Base-by-base conservation (phyloP, 2,329 filamentous ascomycete genomes). In the Paracamarosporium sp. region DNA sequence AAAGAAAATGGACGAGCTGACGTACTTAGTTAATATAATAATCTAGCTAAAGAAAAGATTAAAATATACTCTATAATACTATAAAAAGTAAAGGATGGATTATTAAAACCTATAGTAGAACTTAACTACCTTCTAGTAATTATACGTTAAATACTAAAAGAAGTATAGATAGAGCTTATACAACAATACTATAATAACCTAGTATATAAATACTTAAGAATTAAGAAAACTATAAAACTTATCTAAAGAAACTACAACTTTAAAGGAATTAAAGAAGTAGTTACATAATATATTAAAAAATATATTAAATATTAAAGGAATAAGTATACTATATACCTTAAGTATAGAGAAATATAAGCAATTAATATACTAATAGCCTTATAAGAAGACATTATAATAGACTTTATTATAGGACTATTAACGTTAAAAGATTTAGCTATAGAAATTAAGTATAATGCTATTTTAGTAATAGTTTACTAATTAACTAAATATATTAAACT, bases 341-440 rank as follows among this genome's bases (percentile, higher is more conserved):
- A 17, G 30, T 55, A 55, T 50, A 55, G 27, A 50, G 13, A 55
- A 55, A 27, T 55, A 36, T 50, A 55, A 55, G 22, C 15, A 25
- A 47, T 55, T 50, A 28, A 48, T 40, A 13, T 55, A 48, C 43
- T 31, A 5, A 41, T 24, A 25, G 20, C 22, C 38, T 20, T 41
- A 24, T 55, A 55, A 33, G 28, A 27, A 40, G 17, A 46, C 5
- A 41, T 55, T 55, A 48, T 48, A 38, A 17, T n/a, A n/a, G n/a
- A n/a, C n/a, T n/a, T n/a, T n/a, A n/a, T n/a, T n/a, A n/a, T n/a
- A n/a, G n/a, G n/a, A n/a, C n/a, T n/a, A n/a, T n/a, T n/a, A n/a
- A n/a, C n/a, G n/a, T n/a, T n/a, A n/a, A n/a, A n/a, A n/a, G n/a
- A n/a, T n/a, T n/a, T n/a, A n/a, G n/a, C n/a, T n/a, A n/a, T n/a